phyloP scores from a whole-genome alignment of 176 grass and related monocot species.

The Ananas comosus region DNA sequence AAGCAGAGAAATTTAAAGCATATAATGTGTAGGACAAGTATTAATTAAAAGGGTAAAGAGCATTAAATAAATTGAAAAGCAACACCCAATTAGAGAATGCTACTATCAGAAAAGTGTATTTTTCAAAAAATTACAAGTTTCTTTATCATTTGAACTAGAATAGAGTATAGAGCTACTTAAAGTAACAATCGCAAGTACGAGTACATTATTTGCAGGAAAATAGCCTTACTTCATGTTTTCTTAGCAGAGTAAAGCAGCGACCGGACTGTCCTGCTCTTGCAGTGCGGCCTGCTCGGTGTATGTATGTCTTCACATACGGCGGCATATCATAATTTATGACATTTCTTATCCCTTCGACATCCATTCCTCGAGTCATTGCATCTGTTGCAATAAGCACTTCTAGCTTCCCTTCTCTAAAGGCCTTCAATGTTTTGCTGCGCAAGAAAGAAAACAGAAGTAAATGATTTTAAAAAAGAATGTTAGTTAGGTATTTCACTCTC shows the following conservation, averaged over 20 bases:
- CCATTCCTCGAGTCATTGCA: slow-evolving; percentile 97
- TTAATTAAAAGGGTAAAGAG: too few relatives aligned
- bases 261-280: slow-evolving; percentile 70
- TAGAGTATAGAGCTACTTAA: not conserved
- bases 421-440: slow-evolving; percentile 68
- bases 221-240: slow-evolving; percentile 69
- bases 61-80: too few relatives aligned
- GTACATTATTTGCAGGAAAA: not conserved
- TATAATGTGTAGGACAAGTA: too few relatives aligned
- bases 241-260: slow-evolving; percentile 83
- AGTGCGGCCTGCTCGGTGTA: slow-evolving; percentile 86
- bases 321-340: slow-evolving; percentile 94
- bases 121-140: not conserved
- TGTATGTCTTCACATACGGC: slow-evolving; percentile 69
- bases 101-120: too few relatives aligned
- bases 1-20: too few relatives aligned
- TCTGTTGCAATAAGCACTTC: slow-evolving; percentile 87
- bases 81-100: too few relatives aligned
- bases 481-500: not conserved
- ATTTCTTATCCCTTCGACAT: slow-evolving; percentile 85
- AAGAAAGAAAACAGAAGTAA: slow-evolving; percentile 10
- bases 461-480: not conserved
- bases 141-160: not conserved
- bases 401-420: slow-evolving; percentile 73
- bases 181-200: not conserved